Evolutionary conservation across 345 rosid genomes (phyloP), one percentile per base, ranked within the genome.

Genomic region (Xanthoceras sorbifolium): DNA sequence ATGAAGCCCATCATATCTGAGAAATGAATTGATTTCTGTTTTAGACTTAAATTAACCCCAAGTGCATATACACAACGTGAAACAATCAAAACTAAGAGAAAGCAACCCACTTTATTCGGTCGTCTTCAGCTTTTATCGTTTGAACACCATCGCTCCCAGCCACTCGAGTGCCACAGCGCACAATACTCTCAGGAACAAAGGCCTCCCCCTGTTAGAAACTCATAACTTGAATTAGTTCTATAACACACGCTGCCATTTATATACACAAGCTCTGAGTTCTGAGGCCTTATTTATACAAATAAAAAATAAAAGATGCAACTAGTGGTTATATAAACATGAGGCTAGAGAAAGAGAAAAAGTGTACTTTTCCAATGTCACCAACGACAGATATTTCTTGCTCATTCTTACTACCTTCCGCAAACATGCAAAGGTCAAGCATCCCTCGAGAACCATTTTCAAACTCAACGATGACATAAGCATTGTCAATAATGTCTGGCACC

Each of bases 351-450:
- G 68, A 55, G 68, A 63, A 14, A 11, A 22, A 10, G 2, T 23
- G 5, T 6, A 90, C 97, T 97, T 96, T 93, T 52, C 97, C 99
- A 55, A 62, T 68, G 73, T 92, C 87, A 64, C 97, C 94, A 55
- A 89, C 94, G 34, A 91, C 97, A 71, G 89, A 87, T 65, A 96
- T 92, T 78, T 93, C 97, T 87, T 91, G 99, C 89, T 93, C 97
- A 69, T 96, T 93, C 89, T 86, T 93, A 80, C 93, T 93, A 60
- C 98, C 99, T 89, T 93, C 97, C 50, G 98, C 99, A 82, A 92
- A 96, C 99, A 96, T 96, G 81, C 98, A 91, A 62, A 96, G 97
- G 75, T 96, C 99, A 0, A 96, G 94, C 93, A 92, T 89, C 73
- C 97, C 94, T 67, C 99, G 85, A 17, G 97, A 86, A 10, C 97